Conservation (phyloP, 2,329 filamentous ascomycete genomes). For the Venturia asperata region DNA sequence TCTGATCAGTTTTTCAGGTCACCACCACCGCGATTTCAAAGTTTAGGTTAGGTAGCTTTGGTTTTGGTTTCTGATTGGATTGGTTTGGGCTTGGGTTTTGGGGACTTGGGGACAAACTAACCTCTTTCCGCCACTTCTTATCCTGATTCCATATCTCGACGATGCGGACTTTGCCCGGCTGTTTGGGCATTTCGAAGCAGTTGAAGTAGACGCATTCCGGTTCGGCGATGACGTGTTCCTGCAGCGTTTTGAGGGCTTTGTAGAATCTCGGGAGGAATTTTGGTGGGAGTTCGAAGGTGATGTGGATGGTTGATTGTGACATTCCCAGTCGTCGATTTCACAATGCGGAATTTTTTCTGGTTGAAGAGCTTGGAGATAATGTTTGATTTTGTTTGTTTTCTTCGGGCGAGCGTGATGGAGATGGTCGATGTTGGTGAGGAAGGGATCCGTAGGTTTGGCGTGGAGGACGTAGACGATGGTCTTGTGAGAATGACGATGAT, state of each 20-base stretch:
- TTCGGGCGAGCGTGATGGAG: not conserved
- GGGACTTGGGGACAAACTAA: not conserved
- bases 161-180: not conserved
- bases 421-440: not conserved
- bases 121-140: slow-evolving; percentile 8
- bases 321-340: not conserved
- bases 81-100: no score
- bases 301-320: slow-evolving; percentile 12
- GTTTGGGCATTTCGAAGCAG: slow-evolving; percentile 8
- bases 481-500: not conserved
- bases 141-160: slow-evolving; percentile 11
- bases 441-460: no score
- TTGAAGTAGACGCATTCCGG: slow-evolving; percentile 16
- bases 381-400: not conserved
- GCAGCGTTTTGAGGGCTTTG: slow-evolving; percentile 14
- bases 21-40: no score
- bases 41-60: no score
- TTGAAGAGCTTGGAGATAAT: no score
- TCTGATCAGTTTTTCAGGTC: no score
- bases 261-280: not conserved
- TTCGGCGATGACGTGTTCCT: slow-evolving; percentile 2
- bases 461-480: not conserved
- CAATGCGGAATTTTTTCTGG: no score
- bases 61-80: no score
- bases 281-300: slow-evolving; percentile 11